Percentiles rank a stretch among this genome's conserved stretches.
phyloP scores from a whole-genome alignment of 306 rosid species.

The Purshia tridentata region DNA sequence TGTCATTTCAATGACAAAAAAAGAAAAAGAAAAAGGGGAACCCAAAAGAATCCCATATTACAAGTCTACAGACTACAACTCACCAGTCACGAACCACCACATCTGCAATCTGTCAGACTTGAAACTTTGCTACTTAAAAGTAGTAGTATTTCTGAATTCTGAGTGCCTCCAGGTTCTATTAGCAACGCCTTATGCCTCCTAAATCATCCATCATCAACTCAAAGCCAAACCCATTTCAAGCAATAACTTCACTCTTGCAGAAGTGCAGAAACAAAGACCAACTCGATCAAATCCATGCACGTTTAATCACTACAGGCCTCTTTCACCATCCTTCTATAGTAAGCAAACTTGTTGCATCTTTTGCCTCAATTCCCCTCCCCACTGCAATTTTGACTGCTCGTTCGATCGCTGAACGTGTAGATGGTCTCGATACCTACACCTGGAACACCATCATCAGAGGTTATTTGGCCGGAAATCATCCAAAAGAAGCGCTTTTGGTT shows the following conservation, averaged over 20 bases:
- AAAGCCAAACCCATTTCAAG: not conserved
- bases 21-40: no score
- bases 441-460: slow-evolving; percentile 19
- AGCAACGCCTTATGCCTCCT: not conserved
- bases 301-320: not conserved
- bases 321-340: slow-evolving; percentile 4
- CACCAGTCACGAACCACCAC: no score
- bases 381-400: not conserved
- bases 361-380: slow-evolving; percentile 3
- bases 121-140: not conserved
- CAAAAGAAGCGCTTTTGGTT: slow-evolving; percentile 3
- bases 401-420: not conserved
- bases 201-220: not conserved
- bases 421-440: slow-evolving; percentile 1
- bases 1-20: not conserved
- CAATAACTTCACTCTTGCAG: slow-evolving; percentile 4
- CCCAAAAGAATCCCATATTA: no score
- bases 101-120: not conserved
- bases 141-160: not conserved
- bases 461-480: not conserved
- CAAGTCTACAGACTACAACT: no score
- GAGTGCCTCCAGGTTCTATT: no score
- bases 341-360: slow-evolving; percentile 10
- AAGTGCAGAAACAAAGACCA: not conserved
- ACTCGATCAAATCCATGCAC: slow-evolving; percentile 11